Evolutionary conservation across 2,329 filamentous ascomycete species (phyloP), one percentile per base, ranked within the genome.

Genomic region (Gnomoniopsis sp.): DNA sequence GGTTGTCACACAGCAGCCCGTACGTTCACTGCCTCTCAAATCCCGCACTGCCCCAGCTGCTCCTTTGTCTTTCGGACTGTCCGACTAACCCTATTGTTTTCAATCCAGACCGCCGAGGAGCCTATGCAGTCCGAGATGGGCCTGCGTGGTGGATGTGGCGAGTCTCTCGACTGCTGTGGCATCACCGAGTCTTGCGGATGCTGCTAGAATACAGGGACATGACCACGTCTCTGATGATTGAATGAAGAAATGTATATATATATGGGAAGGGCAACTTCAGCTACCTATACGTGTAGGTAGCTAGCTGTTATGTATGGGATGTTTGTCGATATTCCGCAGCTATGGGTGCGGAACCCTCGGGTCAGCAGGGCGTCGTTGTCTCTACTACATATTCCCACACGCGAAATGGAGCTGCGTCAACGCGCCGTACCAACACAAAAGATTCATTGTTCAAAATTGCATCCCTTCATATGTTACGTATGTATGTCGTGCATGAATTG

Each of bases 1-100:
- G 17, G 61, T 67, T 36, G 57, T 71, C 63, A 65, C 67, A 12
- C 66, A 70, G 62, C 70, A 71, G 61, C 70, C 69, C 7, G 70
- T 72, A 63, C 46, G 68, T 63, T 34, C 6, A 6, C 36, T 15
- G 14, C 34, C n/a, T 30, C 26, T 30, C 4, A 8, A 30, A 30
- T 8, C 26, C 8, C 8, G 4, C 26, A 30, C 26, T n/a, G n/a
- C 3, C 12, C n/a, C 48, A 6, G 17, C 8, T 10, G 14, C 8
- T 38, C 2, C 14, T 51, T 22, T 33, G 19, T 22, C n/a, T 23
- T 12, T 15, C 6, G 49, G 17, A n/a, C 7, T 36, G 10, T 15
- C 23, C 17, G 6, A 23, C 21, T 36, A 3, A 33, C n/a, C 10
- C 11, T n/a, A 17, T 22, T 17, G n/a, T 7, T 21, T 47, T 10